Evolutionary conservation across 2,329 filamentous ascomycete genomes (phyloP), one percentile per base, ranked within the genome.

Genomic region (Botrytis elliptica): DNA sequence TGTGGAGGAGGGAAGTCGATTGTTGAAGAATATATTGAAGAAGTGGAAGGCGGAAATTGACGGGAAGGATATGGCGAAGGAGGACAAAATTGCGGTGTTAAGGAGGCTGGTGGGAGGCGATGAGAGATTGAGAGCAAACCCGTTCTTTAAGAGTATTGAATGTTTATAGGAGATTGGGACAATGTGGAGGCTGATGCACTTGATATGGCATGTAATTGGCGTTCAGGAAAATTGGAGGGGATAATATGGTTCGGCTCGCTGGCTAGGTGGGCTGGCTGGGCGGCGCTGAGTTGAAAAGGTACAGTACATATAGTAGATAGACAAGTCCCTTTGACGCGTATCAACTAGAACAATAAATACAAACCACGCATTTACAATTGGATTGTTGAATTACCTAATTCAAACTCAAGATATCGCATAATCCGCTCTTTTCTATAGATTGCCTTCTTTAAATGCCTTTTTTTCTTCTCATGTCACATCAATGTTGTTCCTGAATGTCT

Each of bases 1-100:
- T 77, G 92, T 98, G 0, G 94, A 97, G 79, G 90, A 95, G 81
- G 96, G 96, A 12, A 97, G 92, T 81, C 88, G 88, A 38, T 84
- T 97, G 83, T 86, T 99, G 67, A 98, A 98, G 84, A 88, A 91
- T 65, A 87, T 98, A 80, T 84, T 99, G 74, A 84, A 92, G 59
- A 88, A 90, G 81, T 99, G 96, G 96, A 98, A 97, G 85, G 87
- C 89, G 70, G 91, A 95, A 12, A 44, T 72, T 60, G 64, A 81
- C 88, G 90, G 18, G 84, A 88, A 74, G 86, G 86, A 44, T 82
- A 85, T 6, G 85, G 90, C 85, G 73, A 90, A 90, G 78, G 91
- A 93, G 77, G 91, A 97, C 81, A 95, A 96, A 85, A 89, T 95
- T 12, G 86, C 87, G 76, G 88, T 90, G 78, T 90, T 98, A 88